These are phyloP conservation scores for Blastobotrys illinoisensis DNA, from an alignment of 1,139 yeast species.

Conservation along the genomic window DNA sequence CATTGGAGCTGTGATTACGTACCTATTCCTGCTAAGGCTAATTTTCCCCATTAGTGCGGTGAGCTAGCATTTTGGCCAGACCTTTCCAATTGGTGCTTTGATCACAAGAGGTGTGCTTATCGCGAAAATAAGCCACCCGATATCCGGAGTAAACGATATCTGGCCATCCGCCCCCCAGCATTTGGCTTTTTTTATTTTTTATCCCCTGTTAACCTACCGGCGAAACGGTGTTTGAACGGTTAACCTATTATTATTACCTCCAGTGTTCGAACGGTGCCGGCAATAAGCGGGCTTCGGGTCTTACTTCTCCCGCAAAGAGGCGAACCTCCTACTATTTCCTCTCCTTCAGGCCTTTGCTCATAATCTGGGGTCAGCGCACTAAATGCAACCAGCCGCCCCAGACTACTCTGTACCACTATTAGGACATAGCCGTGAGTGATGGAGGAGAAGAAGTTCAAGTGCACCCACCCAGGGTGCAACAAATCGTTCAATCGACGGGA, in stretches of 20 bases:
- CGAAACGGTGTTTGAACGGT: background rate
- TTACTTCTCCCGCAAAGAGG: background rate
- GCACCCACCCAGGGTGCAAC: slow-evolving; percentile 30
- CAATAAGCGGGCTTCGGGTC: background rate
- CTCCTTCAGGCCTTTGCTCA: background rate
- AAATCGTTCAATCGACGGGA: slow-evolving; percentile 35
- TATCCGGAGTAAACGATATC: no score
- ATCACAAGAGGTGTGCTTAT: background rate
- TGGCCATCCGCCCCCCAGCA: no score
- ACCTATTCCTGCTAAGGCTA: background rate
- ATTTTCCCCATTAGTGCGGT: background rate
- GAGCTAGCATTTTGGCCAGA: background rate
- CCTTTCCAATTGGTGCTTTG: background rate
- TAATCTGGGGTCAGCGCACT: background rate
- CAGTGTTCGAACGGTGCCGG: background rate
- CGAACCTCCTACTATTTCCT: background rate
- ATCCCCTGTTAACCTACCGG: background rate
- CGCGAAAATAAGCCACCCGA: background rate
- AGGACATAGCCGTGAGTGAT: background rate
- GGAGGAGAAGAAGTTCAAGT: slow-evolving; percentile 17
- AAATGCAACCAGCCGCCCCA: background rate
- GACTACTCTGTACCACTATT: background rate
- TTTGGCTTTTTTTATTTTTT: no score
- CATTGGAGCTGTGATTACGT: background rate
- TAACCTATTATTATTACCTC: background rate